Conservation (phyloP, 495 filamentous ascomycete genomes). For the Aspergillus panamensis region DNA sequence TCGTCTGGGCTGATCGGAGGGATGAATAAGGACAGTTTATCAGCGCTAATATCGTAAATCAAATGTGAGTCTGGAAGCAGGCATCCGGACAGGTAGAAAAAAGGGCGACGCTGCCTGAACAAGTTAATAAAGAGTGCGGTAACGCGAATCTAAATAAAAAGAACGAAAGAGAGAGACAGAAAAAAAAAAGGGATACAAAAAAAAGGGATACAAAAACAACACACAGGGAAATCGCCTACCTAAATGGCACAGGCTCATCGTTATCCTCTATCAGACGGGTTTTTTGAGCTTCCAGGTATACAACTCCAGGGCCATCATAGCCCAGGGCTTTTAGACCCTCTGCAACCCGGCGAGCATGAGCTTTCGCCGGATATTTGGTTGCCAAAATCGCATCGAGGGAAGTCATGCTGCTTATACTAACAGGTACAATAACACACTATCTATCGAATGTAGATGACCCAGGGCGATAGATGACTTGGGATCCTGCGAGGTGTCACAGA, state of each 20-base stretch:
- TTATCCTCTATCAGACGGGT: constrained; percentile 77
- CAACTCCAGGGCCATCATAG: constrained; percentile 34
- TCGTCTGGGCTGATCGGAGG: constrained; percentile 81
- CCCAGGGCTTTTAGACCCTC: constrained; percentile 56
- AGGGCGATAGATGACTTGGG: background rate
- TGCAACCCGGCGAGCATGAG: constrained; percentile 77
- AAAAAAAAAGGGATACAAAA: background rate
- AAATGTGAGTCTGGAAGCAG: constrained; percentile 75
- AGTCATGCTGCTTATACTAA: constrained; percentile 27
- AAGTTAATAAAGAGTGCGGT: constrained; percentile 2
- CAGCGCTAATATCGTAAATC: constrained; percentile 70
- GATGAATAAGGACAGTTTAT: constrained; percentile 83
- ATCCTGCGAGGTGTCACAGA: too few relatives aligned
- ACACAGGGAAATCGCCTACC: constrained; percentile 44
- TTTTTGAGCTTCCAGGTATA: constrained; percentile 86
- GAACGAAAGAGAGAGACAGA: background rate
- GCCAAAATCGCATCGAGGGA: constrained; percentile 46
- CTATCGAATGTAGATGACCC: background rate
- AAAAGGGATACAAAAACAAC: background rate
- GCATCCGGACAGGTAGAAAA: constrained; percentile 94
- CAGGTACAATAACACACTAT: background rate
- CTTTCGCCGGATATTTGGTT: constrained; percentile 94
- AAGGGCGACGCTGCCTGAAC: constrained; percentile 74
- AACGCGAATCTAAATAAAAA: background rate
- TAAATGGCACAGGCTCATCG: constrained; percentile 72